A percentile compares a stretch with the other conserved stretches of the same genome.
Conservation (phyloP, 148 eudicot genomes). For the Oxyria digyna region DNA sequence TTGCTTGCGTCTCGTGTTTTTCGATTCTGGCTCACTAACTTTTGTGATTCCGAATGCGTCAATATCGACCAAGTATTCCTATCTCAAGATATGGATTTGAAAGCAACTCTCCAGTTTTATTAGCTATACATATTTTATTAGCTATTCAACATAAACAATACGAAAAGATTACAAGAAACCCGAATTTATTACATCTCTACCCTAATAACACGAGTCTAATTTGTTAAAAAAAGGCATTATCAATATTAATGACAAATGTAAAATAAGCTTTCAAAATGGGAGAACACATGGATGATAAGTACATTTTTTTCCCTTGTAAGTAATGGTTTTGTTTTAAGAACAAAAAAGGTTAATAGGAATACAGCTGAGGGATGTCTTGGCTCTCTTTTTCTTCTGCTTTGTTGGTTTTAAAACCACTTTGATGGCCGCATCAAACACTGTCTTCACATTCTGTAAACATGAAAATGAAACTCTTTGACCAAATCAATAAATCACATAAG, state of each 20-base stretch:
- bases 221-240: neutral
- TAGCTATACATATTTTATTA: too few species aligned
- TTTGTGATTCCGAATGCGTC: too few species aligned
- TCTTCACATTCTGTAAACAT: slow-evolving; percentile 42
- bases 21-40: too few species aligned
- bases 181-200: neutral
- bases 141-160: neutral
- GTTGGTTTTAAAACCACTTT: slow-evolving; percentile 57
- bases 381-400: slow-evolving; percentile 40
- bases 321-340: neutral
- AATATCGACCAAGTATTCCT: too few species aligned
- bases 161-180: neutral
- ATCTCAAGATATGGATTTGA: neutral
- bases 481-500: neutral
- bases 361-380: slow-evolving; percentile 13
- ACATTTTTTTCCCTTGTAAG: neutral
- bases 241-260: neutral
- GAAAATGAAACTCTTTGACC: neutral
- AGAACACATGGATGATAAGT: neutral
- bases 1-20: too few species aligned
- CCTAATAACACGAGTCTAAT: neutral
- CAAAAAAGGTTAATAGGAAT: slow-evolving; percentile 2
- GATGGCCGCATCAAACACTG: slow-evolving; percentile 62
- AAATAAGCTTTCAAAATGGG: neutral
- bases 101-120: neutral